These are phyloP conservation scores for Cymbidium sinense DNA, from an alignment of 106 monocot species.

Conservation along the genomic window DNA sequence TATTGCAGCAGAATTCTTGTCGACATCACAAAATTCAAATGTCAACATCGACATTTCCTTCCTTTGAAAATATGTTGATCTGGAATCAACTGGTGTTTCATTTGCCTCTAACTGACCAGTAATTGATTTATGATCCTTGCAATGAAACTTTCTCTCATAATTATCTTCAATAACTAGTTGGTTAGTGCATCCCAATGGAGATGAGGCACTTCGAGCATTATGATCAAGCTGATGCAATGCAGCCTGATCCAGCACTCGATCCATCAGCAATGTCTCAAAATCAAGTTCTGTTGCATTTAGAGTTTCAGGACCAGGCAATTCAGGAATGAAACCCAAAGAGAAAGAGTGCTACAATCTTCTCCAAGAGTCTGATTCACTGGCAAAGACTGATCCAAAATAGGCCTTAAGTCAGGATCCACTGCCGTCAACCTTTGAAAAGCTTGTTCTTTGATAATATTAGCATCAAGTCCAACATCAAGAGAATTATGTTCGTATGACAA, in stretches of 20 bases:
- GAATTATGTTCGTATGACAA: conserved; percentile 3
- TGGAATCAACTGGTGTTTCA: background rate
- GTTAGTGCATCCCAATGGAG: background rate
- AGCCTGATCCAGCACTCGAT: background rate
- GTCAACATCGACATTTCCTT: background rate
- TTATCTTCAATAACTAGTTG: background rate
- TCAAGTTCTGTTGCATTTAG: background rate
- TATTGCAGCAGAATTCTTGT: background rate
- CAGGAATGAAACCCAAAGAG: background rate
- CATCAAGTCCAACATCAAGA: background rate
- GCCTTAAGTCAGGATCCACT: background rate
- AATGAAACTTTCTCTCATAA: background rate
- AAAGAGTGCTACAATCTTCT: background rate
- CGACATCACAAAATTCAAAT: background rate
- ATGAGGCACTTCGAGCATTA: background rate
- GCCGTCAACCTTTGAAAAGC: background rate
- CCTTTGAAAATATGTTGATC: background rate
- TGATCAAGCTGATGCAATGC: too few relatives aligned
- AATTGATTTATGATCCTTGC: conserved; percentile 1
- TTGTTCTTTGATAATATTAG: background rate
- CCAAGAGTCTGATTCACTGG: background rate
- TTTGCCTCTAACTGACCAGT: background rate
- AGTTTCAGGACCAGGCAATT: too few relatives aligned
- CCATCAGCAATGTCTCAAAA: background rate
- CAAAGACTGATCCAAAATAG: background rate